phyloP scores from a whole-genome alignment of 2,329 filamentous ascomycete genomes.

The Aureobasidium sp. region DNA sequence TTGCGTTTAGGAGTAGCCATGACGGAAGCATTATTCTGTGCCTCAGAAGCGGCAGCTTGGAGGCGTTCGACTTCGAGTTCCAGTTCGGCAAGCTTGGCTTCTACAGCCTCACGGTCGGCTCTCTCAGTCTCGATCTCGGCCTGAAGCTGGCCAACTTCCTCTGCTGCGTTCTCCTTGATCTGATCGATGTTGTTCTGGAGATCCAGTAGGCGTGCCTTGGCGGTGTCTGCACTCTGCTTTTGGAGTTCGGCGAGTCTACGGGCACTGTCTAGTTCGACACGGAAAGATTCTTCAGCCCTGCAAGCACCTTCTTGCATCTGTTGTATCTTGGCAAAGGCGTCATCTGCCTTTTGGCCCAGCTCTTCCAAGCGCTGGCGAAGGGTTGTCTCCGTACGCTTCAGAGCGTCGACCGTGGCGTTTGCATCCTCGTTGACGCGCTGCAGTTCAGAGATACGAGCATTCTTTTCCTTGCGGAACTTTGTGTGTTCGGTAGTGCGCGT shows the following conservation, averaged over 20 bases:
- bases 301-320: constrained; percentile 77
- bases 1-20: constrained; percentile 45
- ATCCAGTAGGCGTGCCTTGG: constrained; percentile 61
- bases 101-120: constrained; percentile 52
- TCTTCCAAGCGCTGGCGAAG: constrained; percentile 76
- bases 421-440: constrained; percentile 84
- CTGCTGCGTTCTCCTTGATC: constrained; percentile 58
- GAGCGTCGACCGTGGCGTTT: constrained; percentile 63
- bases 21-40: constrained; percentile 19
- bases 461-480: constrained; percentile 92
- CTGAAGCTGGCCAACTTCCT: constrained; percentile 43
- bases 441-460: constrained; percentile 76
- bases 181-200: constrained; percentile 57
- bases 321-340: constrained; percentile 72
- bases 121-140: constrained; percentile 45
- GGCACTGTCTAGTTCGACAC: constrained; percentile 74
- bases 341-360: constrained; percentile 77
- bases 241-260: constrained; percentile 76
- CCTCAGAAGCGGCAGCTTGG: constrained; percentile 32
- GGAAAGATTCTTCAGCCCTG: constrained; percentile 76
- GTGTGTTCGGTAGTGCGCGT: constrained; percentile 79
- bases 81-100: constrained; percentile 55
- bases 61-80: constrained; percentile 55
- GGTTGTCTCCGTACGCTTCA: constrained; percentile 71
- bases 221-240: constrained; percentile 64